A percentile compares a stretch with the other conserved stretches of the same genome.
Conservation (phyloP, 148 eudicot genomes). For the Tetragonia tetragonoides region DNA sequence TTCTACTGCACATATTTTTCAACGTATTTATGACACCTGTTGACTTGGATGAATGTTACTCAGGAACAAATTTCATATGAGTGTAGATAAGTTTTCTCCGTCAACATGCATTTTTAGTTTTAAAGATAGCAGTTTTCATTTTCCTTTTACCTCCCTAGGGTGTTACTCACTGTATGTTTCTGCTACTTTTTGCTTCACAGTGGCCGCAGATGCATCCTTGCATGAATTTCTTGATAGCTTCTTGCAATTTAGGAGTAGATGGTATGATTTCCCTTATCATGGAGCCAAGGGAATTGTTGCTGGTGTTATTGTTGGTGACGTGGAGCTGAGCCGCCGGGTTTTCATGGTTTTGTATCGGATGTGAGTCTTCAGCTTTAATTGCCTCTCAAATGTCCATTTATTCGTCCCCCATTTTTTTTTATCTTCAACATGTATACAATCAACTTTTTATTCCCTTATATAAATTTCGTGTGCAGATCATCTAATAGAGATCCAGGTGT, state of each 20-base stretch:
- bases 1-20: background rate
- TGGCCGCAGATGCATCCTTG: constrained; percentile 75
- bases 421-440: constrained; percentile 1
- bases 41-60: background rate
- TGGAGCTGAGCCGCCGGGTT: constrained; percentile 79
- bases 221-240: constrained; percentile 79
- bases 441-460: background rate
- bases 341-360: constrained; percentile 90
- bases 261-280: constrained; percentile 94
- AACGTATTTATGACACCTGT: background rate
- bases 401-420: background rate
- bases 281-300: constrained; percentile 85
- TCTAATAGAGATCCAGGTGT: constrained; percentile 86
- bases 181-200: constrained; percentile 38
- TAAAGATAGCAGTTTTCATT: background rate
- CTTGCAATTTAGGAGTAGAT: constrained; percentile 79
- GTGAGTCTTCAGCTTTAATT: constrained; percentile 40
- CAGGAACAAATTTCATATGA: background rate
- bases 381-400: background rate
- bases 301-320: constrained; percentile 90
- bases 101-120: background rate
- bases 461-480: constrained; percentile 46
- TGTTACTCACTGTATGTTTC: constrained; percentile 16
- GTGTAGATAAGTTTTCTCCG: background rate
- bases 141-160: background rate